A percentile compares a stretch with the other conserved stretches of the same genome.
phyloP scores from a whole-genome alignment of 2,329 filamentous ascomycete species.

The Fusarium sp. region DNA sequence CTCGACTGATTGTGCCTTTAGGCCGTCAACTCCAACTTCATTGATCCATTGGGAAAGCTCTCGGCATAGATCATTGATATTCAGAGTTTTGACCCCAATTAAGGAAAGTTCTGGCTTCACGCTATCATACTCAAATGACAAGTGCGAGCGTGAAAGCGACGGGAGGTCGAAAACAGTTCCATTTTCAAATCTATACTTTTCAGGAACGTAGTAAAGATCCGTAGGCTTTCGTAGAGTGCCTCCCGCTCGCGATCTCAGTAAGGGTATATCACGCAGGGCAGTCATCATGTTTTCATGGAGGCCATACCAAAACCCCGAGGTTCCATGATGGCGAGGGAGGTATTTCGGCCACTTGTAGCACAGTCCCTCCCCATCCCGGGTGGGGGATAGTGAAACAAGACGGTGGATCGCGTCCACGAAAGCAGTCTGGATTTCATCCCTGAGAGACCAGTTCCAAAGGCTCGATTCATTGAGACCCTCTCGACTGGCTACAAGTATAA shows the following conservation, averaged over 20 bases:
- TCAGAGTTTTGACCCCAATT: background rate
- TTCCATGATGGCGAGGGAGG: background rate
- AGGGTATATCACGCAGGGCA: background rate
- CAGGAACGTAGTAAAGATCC: background rate
- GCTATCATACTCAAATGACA: background rate
- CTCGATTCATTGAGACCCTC: background rate
- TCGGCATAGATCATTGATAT: background rate
- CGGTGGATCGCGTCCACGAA: background rate
- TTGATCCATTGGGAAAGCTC: background rate
- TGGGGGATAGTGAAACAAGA: background rate
- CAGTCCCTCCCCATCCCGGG: background rate
- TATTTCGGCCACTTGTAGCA: background rate
- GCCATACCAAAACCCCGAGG: background rate
- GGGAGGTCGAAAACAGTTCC: background rate
- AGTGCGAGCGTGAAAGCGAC: background rate
- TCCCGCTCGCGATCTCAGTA: background rate
- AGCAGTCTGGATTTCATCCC: accelerated
- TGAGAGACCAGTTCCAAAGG: background rate
- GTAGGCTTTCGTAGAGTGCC: background rate
- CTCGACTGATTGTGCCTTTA: background rate
- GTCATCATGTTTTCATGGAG: background rate
- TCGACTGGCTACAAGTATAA: background rate
- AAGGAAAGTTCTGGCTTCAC: background rate
- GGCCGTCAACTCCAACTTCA: background rate
- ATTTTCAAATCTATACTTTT: background rate